Conservation (phyloP, 1,284 basidiomycete genomes). For the Bondarzewia mesenterica region DNA sequence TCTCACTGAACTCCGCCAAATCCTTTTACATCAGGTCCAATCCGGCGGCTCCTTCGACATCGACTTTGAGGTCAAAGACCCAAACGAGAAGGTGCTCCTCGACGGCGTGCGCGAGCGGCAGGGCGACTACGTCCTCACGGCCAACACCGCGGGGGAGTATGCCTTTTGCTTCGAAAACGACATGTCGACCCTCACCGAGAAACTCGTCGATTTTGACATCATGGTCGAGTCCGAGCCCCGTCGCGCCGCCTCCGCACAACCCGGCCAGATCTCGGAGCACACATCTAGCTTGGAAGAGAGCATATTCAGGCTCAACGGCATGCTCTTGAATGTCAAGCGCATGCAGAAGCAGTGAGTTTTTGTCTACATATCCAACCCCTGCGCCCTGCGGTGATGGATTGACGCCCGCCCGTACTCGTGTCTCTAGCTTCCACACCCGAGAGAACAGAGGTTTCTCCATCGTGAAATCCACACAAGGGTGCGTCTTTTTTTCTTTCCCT, state of each 20-base stretch:
- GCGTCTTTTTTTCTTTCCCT: too few species aligned
- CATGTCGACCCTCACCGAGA: slow-evolving; percentile 84
- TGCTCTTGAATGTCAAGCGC: slow-evolving; percentile 81
- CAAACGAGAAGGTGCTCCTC: slow-evolving; percentile 79
- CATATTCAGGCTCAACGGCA: slow-evolving; percentile 80
- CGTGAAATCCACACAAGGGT: slow-evolving; percentile 77
- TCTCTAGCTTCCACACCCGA: slow-evolving; percentile 65
- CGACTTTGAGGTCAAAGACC: slow-evolving; percentile 90
- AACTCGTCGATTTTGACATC: slow-evolving; percentile 94
- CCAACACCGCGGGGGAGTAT: slow-evolving; percentile 91
- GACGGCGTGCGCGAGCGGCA: slow-evolving; percentile 86
- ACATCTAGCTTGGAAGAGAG: slow-evolving; percentile 90
- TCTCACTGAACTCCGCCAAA: too few species aligned
- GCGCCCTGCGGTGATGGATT: not conserved
- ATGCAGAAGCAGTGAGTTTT: slow-evolving; percentile 83
- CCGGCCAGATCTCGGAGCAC: slow-evolving; percentile 83
- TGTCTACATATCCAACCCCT: not conserved
- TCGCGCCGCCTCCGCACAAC: slow-evolving; percentile 71
- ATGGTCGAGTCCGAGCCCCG: slow-evolving; percentile 95
- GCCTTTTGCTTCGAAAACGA: slow-evolving; percentile 98
- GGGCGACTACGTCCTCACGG: slow-evolving; percentile 96
- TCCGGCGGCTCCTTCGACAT: slow-evolving; percentile 96
- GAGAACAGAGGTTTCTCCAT: slow-evolving; percentile 77
- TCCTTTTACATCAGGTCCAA: slow-evolving; percentile 82
- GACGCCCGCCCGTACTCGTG: slow-evolving; percentile 8